These are phyloP conservation scores for Oenanthe javanica DNA, from an alignment of 140 eudicot genomes.

Conservation along the genomic window DNA sequence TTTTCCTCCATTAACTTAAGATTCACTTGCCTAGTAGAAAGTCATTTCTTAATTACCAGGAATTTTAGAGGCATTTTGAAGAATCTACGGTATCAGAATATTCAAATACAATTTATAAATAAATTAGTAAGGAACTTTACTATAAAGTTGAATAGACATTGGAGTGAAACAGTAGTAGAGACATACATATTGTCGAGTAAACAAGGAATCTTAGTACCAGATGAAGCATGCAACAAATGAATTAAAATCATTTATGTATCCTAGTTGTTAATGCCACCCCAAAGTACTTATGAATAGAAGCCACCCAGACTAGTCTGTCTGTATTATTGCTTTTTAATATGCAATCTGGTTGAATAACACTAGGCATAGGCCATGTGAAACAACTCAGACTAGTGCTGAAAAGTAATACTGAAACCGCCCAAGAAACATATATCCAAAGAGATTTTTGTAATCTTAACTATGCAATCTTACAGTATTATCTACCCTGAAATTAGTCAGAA, in stretches of 20 bases:
- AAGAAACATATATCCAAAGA: too few relatives aligned
- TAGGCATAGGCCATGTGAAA: not conserved
- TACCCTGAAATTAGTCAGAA: not conserved
- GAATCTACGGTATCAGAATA: not conserved
- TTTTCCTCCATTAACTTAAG: not conserved
- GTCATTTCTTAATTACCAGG: not conserved
- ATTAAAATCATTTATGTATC: not conserved
- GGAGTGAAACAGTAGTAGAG: not conserved
- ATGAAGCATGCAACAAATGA: not conserved
- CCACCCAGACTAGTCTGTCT: not conserved
- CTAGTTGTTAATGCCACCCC: not conserved
- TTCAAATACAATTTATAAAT: not conserved
- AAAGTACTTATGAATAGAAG: not conserved
- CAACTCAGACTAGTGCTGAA: not conserved
- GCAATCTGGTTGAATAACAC: not conserved
- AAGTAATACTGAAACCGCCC: too few relatives aligned
- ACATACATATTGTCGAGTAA: not conserved
- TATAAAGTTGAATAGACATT: not conserved
- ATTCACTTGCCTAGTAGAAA: not conserved
- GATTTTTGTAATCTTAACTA: not conserved
- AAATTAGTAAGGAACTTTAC: too few relatives aligned
- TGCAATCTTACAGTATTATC: not conserved
- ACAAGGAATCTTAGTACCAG: not conserved
- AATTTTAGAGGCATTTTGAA: not conserved
- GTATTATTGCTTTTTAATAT: not conserved